phyloP scores from a whole-genome alignment of 1,284 basidiomycete genomes.

The Pterulicium gracile region DNA sequence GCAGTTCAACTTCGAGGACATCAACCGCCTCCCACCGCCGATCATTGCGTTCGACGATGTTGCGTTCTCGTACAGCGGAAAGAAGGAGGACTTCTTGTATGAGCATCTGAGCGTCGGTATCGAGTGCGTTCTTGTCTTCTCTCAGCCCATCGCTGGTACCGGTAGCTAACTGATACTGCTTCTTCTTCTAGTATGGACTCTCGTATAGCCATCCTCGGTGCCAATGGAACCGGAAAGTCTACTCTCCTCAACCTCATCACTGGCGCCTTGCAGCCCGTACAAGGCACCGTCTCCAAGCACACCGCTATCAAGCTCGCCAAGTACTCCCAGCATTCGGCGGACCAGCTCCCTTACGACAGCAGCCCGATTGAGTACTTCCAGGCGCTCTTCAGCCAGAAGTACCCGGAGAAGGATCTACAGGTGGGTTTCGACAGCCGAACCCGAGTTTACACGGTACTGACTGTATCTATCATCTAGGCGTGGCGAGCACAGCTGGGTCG shows the following conservation, averaged over 20 bases:
- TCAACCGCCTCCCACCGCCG: constrained; percentile 89
- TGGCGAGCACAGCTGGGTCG: constrained; percentile 93
- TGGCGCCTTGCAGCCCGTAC: constrained; percentile 66
- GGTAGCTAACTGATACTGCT: background rate
- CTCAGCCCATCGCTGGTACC: background rate
- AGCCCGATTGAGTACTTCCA: constrained; percentile 95
- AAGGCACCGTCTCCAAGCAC: constrained; percentile 87
- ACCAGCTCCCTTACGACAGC: constrained; percentile 94
- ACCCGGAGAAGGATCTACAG: constrained; percentile 87
- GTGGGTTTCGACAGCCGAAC: no score
- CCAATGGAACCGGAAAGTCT: constrained; percentile 97
- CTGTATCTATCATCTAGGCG: constrained; percentile 38
- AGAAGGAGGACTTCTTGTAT: constrained; percentile 84
- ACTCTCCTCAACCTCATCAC: constrained; percentile 96
- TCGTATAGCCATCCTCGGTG: constrained; percentile 93
- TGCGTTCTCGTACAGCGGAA: constrained; percentile 91
- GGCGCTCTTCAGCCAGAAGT: constrained; percentile 68
- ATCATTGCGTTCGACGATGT: constrained; percentile 95
- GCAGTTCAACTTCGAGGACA: constrained; percentile 94
- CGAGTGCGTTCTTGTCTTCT: constrained; percentile 42
- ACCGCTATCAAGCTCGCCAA: constrained; percentile 88
- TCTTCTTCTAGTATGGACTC: constrained; percentile 72
- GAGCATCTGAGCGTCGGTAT: constrained; percentile 88
- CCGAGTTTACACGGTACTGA: constrained; percentile 6
- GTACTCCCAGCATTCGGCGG: constrained; percentile 98